Conservation (phyloP, 805 yeast species). For the Metschnikowia cerradonensis region DNA sequence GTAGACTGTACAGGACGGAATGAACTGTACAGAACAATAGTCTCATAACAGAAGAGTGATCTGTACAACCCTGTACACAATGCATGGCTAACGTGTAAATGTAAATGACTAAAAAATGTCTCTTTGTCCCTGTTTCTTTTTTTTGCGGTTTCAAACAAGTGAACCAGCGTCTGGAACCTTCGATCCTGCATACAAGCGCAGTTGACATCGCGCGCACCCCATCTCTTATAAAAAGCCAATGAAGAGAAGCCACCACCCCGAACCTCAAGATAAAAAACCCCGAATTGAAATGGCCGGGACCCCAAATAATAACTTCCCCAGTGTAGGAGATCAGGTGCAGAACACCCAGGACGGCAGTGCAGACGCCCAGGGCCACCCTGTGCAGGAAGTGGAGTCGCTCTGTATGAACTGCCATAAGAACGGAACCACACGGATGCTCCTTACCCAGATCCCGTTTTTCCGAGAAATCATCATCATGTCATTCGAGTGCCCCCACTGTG, state of each 20-base stretch:
- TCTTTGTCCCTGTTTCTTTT: too few species aligned
- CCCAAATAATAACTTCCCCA: conserved; percentile 13
- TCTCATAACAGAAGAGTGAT: too few species aligned
- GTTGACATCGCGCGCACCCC: not conserved
- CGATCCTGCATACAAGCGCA: not conserved
- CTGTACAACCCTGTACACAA: too few species aligned
- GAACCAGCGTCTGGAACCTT: not conserved
- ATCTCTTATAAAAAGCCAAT: conserved; percentile 1
- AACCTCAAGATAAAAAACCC: conserved; percentile 14
- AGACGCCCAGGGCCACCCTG: conserved; percentile 88
- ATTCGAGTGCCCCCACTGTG: conserved; percentile 93
- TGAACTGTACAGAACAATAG: too few species aligned
- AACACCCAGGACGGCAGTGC: conserved; percentile 58
- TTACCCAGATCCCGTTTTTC: conserved; percentile 89
- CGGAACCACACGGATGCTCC: conserved; percentile 77
- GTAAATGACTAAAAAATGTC: too few species aligned
- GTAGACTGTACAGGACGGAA: too few species aligned
- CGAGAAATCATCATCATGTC: conserved; percentile 91
- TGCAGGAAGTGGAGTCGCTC: conserved; percentile 89
- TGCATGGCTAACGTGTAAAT: too few species aligned
- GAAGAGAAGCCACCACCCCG: conserved; percentile 13
- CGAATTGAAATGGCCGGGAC: conserved; percentile 11
- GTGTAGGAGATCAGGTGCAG: conserved; percentile 31
- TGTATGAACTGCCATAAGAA: conserved; percentile 93
- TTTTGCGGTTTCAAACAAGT: too few species aligned